A percentile compares a stretch with the other conserved stretches of the same genome.
These are phyloP conservation scores for Taphrina sp. DNA, from an alignment of 1,139 yeast species.

Conservation along the genomic window DNA sequence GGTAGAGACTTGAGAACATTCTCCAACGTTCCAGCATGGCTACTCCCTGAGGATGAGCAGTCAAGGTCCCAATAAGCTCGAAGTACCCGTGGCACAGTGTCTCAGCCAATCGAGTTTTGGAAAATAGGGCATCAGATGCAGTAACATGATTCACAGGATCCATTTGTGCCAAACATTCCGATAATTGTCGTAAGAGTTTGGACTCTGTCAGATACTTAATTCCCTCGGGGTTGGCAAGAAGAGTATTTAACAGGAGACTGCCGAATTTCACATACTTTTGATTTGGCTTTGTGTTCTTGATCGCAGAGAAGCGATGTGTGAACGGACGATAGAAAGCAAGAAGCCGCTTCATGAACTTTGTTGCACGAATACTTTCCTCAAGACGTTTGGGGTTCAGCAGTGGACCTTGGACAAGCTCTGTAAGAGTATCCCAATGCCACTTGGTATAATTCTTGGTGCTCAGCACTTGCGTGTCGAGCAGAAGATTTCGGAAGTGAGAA, in stretches of 20 bases:
- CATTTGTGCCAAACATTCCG: constrained; percentile 82
- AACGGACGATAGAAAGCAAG: constrained; percentile 89
- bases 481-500: constrained; percentile 61
- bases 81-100: constrained; percentile 78
- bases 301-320: constrained; percentile 74
- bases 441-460: constrained; percentile 73
- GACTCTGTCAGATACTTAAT: constrained; percentile 64
- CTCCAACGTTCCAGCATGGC: constrained; percentile 76
- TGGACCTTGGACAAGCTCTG: constrained; percentile 75
- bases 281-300: constrained; percentile 54
- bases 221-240: constrained; percentile 67
- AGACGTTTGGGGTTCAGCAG: constrained; percentile 65
- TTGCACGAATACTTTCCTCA: constrained; percentile 73
- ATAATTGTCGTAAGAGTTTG: constrained; percentile 78
- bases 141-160: constrained; percentile 73
- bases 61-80: constrained; percentile 69
- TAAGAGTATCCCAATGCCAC: constrained; percentile 84
- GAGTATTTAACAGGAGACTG: constrained; percentile 63
- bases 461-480: constrained; percentile 67
- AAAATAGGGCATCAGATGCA: constrained; percentile 71
- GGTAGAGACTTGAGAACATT: constrained; percentile 73
- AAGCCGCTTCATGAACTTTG: constrained; percentile 80
- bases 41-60: constrained; percentile 61
- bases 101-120: constrained; percentile 56
- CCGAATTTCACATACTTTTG: constrained; percentile 67